phyloP scores from a whole-genome alignment of 495 filamentous ascomycete genomes.

The Annulohypoxylon moriforme region DNA sequence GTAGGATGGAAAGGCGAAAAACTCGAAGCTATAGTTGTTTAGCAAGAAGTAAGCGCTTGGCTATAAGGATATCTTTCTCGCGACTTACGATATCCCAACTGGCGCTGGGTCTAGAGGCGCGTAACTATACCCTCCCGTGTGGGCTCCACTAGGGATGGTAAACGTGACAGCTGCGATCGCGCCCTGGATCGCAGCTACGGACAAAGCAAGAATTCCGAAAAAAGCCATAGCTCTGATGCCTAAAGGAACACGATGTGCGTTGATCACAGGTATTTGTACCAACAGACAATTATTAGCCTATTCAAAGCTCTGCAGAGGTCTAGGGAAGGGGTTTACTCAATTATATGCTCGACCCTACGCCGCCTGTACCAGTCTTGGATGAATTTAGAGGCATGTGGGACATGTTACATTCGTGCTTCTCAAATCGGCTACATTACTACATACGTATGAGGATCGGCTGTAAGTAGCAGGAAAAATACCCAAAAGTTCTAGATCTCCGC shows the following conservation, averaged over 20 bases:
- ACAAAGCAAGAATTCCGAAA: slow-evolving; percentile 9
- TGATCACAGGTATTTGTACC: slow-evolving; percentile 11
- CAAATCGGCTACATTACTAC: slow-evolving; percentile 10
- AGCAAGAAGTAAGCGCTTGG: neutral
- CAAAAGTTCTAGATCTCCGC: neutral
- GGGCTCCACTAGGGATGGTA: slow-evolving; percentile 47
- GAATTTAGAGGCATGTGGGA: slow-evolving; percentile 14
- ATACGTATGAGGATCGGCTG: neutral
- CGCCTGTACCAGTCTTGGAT: slow-evolving; percentile 16
- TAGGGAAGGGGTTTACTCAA: neutral
- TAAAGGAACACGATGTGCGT: slow-evolving; percentile 6
- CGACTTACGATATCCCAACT: slow-evolving; percentile 64
- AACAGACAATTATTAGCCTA: slow-evolving; percentile 23
- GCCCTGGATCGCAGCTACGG: slow-evolving; percentile 28
- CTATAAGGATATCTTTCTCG: neutral
- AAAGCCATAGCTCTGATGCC: slow-evolving; percentile 28
- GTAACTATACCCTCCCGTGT: slow-evolving; percentile 47
- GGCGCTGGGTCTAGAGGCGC: slow-evolving; percentile 60
- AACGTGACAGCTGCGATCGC: slow-evolving; percentile 46
- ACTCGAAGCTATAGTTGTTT: slow-evolving; percentile 58
- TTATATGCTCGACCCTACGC: slow-evolving; percentile 5
- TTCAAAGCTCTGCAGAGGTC: slow-evolving; percentile 4
- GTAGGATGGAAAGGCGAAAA: slow-evolving; percentile 70
- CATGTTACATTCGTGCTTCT: slow-evolving; percentile 27
- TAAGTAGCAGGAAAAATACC: neutral